Evolutionary conservation across 805 yeast species (phyloP).

Genomic region (Torulaspora gathmanii): DNA sequence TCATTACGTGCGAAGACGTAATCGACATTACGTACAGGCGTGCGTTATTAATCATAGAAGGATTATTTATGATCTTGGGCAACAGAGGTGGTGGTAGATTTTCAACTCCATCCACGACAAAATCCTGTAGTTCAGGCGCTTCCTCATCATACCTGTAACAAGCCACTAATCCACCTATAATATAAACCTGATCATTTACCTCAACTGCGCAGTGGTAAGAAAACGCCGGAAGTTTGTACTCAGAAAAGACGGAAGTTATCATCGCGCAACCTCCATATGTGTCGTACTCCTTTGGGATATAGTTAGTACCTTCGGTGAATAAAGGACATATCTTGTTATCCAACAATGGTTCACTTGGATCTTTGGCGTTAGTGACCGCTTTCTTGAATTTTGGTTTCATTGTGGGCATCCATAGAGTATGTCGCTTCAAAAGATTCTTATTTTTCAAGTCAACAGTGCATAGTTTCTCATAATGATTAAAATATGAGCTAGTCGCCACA

Average conservation of each 20-base stretch:
- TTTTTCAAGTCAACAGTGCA: constrained; percentile 21
- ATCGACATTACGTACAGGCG: constrained; percentile 38
- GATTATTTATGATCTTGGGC: constrained; percentile 39
- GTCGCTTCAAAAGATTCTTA: constrained; percentile 18
- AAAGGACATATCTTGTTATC: constrained; percentile 22
- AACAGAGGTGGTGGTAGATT: constrained; percentile 47
- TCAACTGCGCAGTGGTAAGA: constrained; percentile 43
- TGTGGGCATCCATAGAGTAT: constrained; percentile 32
- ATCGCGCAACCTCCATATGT: constrained; percentile 26
- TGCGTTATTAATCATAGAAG: constrained; percentile 40
- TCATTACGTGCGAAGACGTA: constrained; percentile 38
- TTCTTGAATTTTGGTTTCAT: constrained; percentile 14
- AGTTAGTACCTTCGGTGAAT: constrained; percentile 24
- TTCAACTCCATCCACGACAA: constrained; percentile 38
- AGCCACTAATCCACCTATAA: constrained; percentile 45
- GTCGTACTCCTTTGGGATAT: constrained; percentile 24
- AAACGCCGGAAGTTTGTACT: constrained; percentile 40
- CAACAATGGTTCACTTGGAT: constrained; percentile 4
- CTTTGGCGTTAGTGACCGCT: background rate
- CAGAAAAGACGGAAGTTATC: constrained; percentile 36
- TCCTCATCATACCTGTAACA: constrained; percentile 25
- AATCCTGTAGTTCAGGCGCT: constrained; percentile 35
- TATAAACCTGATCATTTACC: constrained; percentile 37
- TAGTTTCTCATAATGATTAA: constrained; percentile 24
- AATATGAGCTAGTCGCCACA: constrained; percentile 17